Evolutionary conservation across 768 basidiomycete species (phyloP).

Genomic region (Mycena haematopus): DNA sequence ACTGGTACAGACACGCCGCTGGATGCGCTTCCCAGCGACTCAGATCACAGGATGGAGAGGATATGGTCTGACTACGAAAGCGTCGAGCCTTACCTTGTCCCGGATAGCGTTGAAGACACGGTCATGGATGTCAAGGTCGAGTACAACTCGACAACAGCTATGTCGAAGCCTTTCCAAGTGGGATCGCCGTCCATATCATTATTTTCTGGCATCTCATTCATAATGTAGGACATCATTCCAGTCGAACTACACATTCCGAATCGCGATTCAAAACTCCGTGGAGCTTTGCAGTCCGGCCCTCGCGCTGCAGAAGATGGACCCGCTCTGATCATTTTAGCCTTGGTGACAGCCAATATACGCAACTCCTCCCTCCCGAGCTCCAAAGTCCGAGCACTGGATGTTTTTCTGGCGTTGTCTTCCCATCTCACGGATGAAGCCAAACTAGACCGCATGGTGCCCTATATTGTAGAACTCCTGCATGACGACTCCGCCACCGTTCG

Average conservation of each 20-base stretch:
- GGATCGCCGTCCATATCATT: constrained; percentile 15
- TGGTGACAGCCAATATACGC: constrained; percentile 88
- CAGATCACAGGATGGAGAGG: constrained; percentile 84
- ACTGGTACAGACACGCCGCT: constrained; percentile 37
- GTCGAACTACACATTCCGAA: constrained; percentile 80
- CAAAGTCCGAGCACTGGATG: constrained; percentile 83
- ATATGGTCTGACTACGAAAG: constrained; percentile 90
- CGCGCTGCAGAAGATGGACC: constrained; percentile 83
- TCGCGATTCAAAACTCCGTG: constrained; percentile 61
- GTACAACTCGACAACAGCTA: constrained; percentile 51
- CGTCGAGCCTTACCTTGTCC: constrained; percentile 71
- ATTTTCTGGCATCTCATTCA: constrained; percentile 4
- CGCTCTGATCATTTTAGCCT: constrained; percentile 84
- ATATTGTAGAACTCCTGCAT: constrained; percentile 85
- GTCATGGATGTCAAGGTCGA: constrained; percentile 63
- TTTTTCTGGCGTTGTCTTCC: constrained; percentile 80
- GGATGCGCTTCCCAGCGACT: constrained; percentile 72
- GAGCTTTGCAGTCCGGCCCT: constrained; percentile 53
- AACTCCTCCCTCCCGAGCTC: constrained; percentile 88
- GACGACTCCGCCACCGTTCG: constrained; percentile 88
- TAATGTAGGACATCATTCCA: constrained; percentile 74
- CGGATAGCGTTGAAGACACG: constrained; percentile 52
- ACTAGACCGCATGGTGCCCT: constrained; percentile 91
- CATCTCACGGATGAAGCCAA: constrained; percentile 95
- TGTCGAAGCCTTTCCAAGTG: constrained; percentile 68